Evolutionary conservation across 768 basidiomycete genomes (phyloP).

Genomic region (Asterophora lycoperdoides): DNA sequence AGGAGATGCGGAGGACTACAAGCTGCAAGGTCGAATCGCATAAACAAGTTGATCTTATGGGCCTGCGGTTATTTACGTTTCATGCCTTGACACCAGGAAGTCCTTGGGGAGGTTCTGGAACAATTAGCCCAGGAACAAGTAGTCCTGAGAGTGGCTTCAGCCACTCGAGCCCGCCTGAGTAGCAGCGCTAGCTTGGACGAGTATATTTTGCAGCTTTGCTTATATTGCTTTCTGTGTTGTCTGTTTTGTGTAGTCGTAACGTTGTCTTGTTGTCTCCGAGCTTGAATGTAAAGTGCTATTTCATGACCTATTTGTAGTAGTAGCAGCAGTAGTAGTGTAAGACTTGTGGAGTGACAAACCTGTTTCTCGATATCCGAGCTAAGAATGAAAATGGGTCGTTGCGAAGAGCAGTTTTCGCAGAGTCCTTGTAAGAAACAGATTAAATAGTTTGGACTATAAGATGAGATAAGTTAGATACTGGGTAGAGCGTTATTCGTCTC

Average conservation of each 20-base stretch:
- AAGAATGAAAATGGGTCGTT: too few relatives aligned
- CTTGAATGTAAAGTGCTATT: neutral
- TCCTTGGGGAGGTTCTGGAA: slow-evolving; percentile 5
- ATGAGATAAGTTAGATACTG: too few relatives aligned
- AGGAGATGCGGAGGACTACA: slow-evolving; percentile 23
- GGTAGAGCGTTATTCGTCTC: too few relatives aligned
- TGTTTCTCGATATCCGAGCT: slow-evolving; percentile 38
- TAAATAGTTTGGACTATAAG: too few relatives aligned
- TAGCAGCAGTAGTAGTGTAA: too few relatives aligned
- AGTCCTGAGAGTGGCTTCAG: slow-evolving; percentile 7
- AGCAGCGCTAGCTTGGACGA: neutral
- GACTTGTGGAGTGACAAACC: too few relatives aligned
- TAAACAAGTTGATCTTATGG: slow-evolving; percentile 11
- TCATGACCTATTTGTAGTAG: neutral
- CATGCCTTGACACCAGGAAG: slow-evolving; percentile 1
- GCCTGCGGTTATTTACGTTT: slow-evolving; percentile 14
- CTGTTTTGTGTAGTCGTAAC: slow-evolving; percentile 8
- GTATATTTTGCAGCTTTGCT: neutral
- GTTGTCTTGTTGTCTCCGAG: slow-evolving; percentile 3
- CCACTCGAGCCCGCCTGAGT: slow-evolving; percentile 4
- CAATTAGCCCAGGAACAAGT: slow-evolving; percentile 6
- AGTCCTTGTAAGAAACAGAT: too few relatives aligned
- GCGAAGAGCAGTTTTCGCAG: slow-evolving; percentile 28
- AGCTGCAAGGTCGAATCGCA: slow-evolving; percentile 20
- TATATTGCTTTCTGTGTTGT: slow-evolving; percentile 1